phyloP scores from a whole-genome alignment of 352 stramenopile species.

The Elongisporangium anandrum region DNA sequence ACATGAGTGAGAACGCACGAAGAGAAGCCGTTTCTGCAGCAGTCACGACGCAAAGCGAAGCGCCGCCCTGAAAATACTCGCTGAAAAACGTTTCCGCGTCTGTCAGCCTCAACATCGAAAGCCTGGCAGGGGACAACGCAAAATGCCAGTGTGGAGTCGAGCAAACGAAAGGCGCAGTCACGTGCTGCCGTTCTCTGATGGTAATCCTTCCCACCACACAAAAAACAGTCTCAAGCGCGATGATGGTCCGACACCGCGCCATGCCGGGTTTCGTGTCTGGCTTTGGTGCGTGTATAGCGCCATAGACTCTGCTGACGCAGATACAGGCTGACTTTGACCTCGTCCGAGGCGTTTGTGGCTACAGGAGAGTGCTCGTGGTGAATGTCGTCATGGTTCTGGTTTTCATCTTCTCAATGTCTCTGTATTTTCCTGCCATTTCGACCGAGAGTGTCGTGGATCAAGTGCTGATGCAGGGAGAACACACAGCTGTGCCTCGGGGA shows the following conservation, averaged over 20 bases:
- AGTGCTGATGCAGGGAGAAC: constrained; percentile 26
- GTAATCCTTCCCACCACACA: background rate
- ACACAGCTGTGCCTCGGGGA: background rate
- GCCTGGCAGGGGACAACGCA: too few relatives aligned
- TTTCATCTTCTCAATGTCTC: constrained; percentile 55
- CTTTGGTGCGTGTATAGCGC: constrained; percentile 12
- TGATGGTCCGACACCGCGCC: background rate
- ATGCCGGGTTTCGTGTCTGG: constrained; percentile 4
- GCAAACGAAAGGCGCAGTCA: background rate
- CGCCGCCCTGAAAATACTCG: background rate
- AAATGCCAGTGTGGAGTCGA: constrained; percentile 1
- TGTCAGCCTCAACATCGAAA: too few relatives aligned
- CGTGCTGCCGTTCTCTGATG: constrained; percentile 4
- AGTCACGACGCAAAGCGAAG: background rate
- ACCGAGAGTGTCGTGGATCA: constrained; percentile 30
- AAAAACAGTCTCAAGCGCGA: constrained; percentile 8
- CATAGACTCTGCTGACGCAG: background rate
- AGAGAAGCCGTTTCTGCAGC: background rate
- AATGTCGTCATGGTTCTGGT: constrained; percentile 38
- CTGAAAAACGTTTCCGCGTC: background rate
- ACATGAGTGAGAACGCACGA: too few relatives aligned
- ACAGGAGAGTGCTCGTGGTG: constrained; percentile 39
- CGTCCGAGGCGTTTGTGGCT: background rate
- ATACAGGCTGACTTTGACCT: background rate
- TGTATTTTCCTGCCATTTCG: constrained; percentile 36